Evolutionary conservation across 208 protist species (phyloP).

Genomic region (Leishmania braziliensis): DNA sequence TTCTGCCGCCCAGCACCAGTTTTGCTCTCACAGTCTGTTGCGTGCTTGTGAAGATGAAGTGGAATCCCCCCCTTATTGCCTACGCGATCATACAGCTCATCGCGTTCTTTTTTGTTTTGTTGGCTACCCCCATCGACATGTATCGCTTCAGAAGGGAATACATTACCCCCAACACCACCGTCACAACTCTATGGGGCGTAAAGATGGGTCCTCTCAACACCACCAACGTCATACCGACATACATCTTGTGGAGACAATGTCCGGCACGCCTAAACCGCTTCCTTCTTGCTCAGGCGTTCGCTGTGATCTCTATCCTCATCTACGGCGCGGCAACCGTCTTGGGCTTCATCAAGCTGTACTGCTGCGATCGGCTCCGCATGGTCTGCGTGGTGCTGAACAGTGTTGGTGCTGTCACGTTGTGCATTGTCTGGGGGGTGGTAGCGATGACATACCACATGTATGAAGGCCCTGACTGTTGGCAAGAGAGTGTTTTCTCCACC

Average conservation of each 20-base stretch:
- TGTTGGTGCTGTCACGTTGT: slow-evolving; percentile 15
- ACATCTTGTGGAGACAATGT: slow-evolving; percentile 36
- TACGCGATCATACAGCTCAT: slow-evolving; percentile 48
- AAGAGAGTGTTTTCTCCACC: slow-evolving; percentile 12
- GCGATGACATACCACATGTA: slow-evolving; percentile 22
- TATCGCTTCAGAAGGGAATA: slow-evolving; percentile 14
- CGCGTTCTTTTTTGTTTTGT: slow-evolving; percentile 45
- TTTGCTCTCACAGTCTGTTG: neutral
- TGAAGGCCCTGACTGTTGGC: neutral
- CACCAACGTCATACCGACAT: neutral
- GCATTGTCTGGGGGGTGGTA: slow-evolving; percentile 44
- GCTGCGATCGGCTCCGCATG: slow-evolving; percentile 39
- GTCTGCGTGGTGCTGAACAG: slow-evolving; percentile 38
- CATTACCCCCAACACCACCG: neutral
- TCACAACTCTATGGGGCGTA: slow-evolving; percentile 37
- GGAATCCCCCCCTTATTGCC: slow-evolving; percentile 39
- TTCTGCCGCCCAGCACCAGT: neutral
- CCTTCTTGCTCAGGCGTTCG: slow-evolving; percentile 38
- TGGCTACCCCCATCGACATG: slow-evolving; percentile 56
- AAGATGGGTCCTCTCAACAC: slow-evolving; percentile 46
- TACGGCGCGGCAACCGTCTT: slow-evolving; percentile 18
- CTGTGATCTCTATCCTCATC: slow-evolving; percentile 35
- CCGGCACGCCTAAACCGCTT: slow-evolving; percentile 30
- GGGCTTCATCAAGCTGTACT: slow-evolving; percentile 37
- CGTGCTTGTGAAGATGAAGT: neutral